Percentiles rank a stretch among this genome's conserved stretches.
Evolutionary conservation across 2,329 filamentous ascomycete species (phyloP).

Genomic region (Fusarium illudens): DNA sequence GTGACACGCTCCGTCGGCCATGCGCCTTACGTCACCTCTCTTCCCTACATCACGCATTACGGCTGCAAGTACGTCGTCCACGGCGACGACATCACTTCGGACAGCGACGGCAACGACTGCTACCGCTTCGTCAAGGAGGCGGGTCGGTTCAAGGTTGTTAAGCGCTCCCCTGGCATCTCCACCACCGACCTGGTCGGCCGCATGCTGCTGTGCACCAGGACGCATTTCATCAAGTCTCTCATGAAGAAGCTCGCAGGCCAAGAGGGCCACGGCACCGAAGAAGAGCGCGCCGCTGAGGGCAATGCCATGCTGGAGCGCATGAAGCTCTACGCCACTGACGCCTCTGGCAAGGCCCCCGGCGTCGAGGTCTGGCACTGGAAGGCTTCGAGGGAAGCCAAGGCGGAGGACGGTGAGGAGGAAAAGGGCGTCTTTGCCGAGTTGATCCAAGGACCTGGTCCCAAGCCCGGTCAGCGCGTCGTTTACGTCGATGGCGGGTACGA

Average conservation of each 20-base stretch:
- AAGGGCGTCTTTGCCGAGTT: constrained; percentile 72
- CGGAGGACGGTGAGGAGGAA: constrained; percentile 61
- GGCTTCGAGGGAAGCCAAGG: constrained; percentile 59
- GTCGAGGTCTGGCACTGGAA: constrained; percentile 88
- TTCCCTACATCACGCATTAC: constrained; percentile 94
- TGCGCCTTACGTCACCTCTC: constrained; percentile 92
- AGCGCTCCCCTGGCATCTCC: constrained; percentile 93
- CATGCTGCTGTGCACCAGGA: constrained; percentile 95
- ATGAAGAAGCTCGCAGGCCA: constrained; percentile 72
- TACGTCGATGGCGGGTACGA: constrained; percentile 98
- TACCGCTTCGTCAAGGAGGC: constrained; percentile 98
- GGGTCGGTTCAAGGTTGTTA: constrained; percentile 93
- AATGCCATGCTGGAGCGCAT: constrained; percentile 79
- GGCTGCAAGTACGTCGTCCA: constrained; percentile 96
- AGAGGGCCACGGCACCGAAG: constrained; percentile 74
- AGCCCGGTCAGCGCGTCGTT: constrained; percentile 82
- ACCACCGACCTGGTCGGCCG: constrained; percentile 98
- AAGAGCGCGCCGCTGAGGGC: constrained; percentile 71
- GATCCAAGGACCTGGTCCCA: constrained; percentile 75
- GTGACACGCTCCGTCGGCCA: constrained; percentile 82
- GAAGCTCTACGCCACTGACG: constrained; percentile 85
- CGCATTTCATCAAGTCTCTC: constrained; percentile 89
- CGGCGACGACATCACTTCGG: constrained; percentile 96
- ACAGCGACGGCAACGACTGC: constrained; percentile 92
- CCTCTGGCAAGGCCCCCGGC: constrained; percentile 79